Percentiles rank a stretch among this genome's conserved stretches.
These are phyloP conservation scores for Tetracentron sinense DNA, from an alignment of 164 flowering plant species.

Conservation along the genomic window DNA sequence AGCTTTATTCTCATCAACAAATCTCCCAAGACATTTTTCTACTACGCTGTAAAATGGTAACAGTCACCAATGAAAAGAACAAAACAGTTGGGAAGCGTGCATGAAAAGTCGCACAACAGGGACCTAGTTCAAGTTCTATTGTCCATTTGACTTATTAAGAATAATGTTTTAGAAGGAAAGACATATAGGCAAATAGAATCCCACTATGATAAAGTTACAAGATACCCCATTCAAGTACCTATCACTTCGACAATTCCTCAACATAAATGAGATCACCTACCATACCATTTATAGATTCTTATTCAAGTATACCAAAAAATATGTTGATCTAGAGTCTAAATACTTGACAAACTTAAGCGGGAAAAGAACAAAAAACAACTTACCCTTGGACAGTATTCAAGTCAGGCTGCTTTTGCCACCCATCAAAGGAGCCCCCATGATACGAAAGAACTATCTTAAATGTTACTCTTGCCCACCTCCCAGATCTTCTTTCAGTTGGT, in stretches of 20 bases:
- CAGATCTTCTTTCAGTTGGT: slow-evolving; percentile 25
- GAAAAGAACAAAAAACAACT: slow-evolving; percentile 6
- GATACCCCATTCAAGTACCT: background rate
- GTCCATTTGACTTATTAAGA: background rate
- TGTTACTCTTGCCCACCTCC: slow-evolving; percentile 80
- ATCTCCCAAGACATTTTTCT: slow-evolving; percentile 67
- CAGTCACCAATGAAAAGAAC: background rate
- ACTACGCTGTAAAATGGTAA: slow-evolving; percentile 42
- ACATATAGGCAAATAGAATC: too few species aligned
- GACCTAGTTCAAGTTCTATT: background rate
- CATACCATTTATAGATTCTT: background rate
- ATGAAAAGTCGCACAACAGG: background rate
- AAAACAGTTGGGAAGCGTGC: background rate
- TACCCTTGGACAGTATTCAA: slow-evolving; percentile 88
- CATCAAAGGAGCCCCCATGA: slow-evolving; percentile 83
- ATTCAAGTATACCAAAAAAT: background rate
- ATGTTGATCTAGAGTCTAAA: background rate
- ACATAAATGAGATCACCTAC: too few species aligned
- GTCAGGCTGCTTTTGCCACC: slow-evolving; percentile 98
- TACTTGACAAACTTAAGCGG: background rate
- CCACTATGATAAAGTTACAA: too few species aligned
- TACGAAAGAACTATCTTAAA: slow-evolving; percentile 77
- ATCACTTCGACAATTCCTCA: background rate
- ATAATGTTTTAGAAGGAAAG: background rate
- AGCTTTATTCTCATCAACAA: slow-evolving; percentile 82